A percentile compares a stretch with the other conserved stretches of the same genome.
Evolutionary conservation across 2,329 filamentous ascomycete species (phyloP).

Genomic region (Colletotrichum gloeosporioides): DNA sequence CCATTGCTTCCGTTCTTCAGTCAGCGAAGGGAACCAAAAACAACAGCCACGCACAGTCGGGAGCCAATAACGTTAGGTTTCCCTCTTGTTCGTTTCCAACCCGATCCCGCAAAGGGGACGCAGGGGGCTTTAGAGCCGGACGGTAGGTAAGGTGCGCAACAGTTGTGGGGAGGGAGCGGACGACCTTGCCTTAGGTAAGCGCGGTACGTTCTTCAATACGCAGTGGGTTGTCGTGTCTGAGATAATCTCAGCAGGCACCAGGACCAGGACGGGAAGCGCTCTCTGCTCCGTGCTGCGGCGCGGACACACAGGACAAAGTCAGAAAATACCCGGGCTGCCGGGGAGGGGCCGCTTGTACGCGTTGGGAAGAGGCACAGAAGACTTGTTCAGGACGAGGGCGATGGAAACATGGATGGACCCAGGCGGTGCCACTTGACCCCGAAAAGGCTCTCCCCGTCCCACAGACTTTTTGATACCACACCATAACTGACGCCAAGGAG

Average conservation of each 20-base stretch:
- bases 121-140: not conserved
- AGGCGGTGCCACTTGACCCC: constrained; percentile 19
- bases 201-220: not conserved
- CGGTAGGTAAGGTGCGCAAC: not conserved
- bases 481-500: constrained; percentile 18
- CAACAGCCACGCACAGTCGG: not conserved
- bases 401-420: constrained; percentile 13
- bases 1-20: not conserved
- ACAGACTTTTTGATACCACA: constrained; percentile 14
- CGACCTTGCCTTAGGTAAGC: not conserved
- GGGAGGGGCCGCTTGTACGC: constrained; percentile 11
- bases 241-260: not conserved
- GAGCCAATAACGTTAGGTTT: not conserved
- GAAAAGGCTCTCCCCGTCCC: constrained; percentile 16
- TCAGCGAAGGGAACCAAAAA: not conserved
- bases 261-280: not conserved
- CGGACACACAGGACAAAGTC: not conserved
- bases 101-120: not conserved
- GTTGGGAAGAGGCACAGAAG: constrained; percentile 14
- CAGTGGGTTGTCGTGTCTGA: not conserved
- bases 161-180: not conserved
- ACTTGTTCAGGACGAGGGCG: not conserved
- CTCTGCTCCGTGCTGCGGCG: not conserved
- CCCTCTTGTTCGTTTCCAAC: constrained; percentile 7
- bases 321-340: constrained; percentile 18